Conservation (phyloP, 805 yeast genomes). For the Ogataea degrootiae region DNA sequence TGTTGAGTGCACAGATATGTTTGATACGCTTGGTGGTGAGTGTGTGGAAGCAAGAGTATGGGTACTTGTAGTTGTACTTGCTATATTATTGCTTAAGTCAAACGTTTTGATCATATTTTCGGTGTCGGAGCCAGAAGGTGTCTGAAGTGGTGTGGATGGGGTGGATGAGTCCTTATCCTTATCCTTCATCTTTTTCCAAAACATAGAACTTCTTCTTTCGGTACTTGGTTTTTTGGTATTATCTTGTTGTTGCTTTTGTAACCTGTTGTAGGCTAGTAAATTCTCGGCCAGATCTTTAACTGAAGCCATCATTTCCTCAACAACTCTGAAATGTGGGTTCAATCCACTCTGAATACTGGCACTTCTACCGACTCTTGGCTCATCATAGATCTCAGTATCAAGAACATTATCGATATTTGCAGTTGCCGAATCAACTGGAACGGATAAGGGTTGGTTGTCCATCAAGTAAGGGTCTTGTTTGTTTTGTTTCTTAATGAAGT, state of each 20-base stretch:
- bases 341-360: not conserved
- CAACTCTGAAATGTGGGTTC: conserved; percentile 9
- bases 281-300: conserved; percentile 15
- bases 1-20: not conserved
- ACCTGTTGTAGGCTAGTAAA: not conserved
- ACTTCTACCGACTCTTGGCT: conserved; percentile 18
- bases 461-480: conserved; percentile 6
- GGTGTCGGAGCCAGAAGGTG: not conserved
- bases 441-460: not conserved
- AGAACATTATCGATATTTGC: no score
- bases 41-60: conserved; percentile 1
- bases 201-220: conserved; percentile 17
- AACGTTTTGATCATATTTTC: not conserved
- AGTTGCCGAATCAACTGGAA: no score
- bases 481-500: conserved; percentile 38
- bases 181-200: conserved; percentile 20
- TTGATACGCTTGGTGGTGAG: not conserved
- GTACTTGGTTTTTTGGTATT: conserved; percentile 3
- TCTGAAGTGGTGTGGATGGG: not conserved
- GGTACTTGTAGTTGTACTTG: not conserved
- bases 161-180: conserved; percentile 6
- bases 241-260: conserved; percentile 2
- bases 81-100: not conserved
- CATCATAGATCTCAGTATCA: conserved; percentile 1
- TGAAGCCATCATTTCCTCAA: conserved; percentile 15